Conservation (phyloP, 805 yeast species). For the Metschnikowia lunata region DNA sequence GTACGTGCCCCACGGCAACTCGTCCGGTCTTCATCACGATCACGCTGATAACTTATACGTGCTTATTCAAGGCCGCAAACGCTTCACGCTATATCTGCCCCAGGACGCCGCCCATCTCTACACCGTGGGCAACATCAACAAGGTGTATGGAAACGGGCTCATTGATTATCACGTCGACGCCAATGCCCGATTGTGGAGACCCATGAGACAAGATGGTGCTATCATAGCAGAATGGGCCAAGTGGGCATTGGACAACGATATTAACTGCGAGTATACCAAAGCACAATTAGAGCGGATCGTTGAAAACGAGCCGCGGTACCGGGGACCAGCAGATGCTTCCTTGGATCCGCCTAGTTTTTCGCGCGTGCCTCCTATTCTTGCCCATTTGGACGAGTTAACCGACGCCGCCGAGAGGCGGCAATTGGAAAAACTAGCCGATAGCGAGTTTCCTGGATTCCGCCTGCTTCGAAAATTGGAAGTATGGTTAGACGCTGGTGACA, state of each 20-base stretch:
- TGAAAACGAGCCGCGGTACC: slow-evolving; percentile 10
- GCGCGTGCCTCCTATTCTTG: slow-evolving; percentile 54
- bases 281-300: slow-evolving; percentile 1
- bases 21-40: slow-evolving; percentile 77
- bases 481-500: slow-evolving; percentile 55
- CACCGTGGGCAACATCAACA: slow-evolving; percentile 60
- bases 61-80: slow-evolving; percentile 53
- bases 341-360: slow-evolving; percentile 70
- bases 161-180: slow-evolving; percentile 56
- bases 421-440: slow-evolving; percentile 34
- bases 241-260: slow-evolving; percentile 34
- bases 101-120: slow-evolving; percentile 52
- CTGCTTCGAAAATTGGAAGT: slow-evolving; percentile 41
- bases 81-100: slow-evolving; percentile 68
- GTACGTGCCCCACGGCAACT: slow-evolving; percentile 53
- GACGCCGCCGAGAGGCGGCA: slow-evolving; percentile 15
- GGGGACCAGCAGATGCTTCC: not conserved
- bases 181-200: slow-evolving; percentile 60
- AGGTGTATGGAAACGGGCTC: slow-evolving; percentile 56
- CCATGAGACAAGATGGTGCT: slow-evolving; percentile 59
- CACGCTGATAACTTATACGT: slow-evolving; percentile 75
- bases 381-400: slow-evolving; percentile 56
- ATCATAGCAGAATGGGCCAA: slow-evolving; percentile 45
- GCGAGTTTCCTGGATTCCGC: slow-evolving; percentile 47
- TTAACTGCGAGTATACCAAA: slow-evolving; percentile 13